Base-by-base conservation (phyloP, 192 early-diverging fungal genomes). In the Phycomyces nitens region DNA sequence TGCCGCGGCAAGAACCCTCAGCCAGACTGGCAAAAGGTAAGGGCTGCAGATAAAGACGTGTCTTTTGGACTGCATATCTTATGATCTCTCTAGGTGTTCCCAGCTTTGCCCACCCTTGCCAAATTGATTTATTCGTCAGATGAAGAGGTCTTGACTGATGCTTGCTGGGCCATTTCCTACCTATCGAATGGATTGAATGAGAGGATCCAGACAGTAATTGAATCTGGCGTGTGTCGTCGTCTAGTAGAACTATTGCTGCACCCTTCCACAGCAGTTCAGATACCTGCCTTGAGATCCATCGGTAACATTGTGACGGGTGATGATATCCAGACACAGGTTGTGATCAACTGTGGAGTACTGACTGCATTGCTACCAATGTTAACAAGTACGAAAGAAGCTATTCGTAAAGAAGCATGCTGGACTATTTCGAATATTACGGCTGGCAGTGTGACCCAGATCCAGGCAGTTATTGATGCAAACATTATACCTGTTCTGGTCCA, bases 291-390 rank as follows among this genome's bases (percentile, higher is more conserved):
- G 14, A 73, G 88, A 15, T 86, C 88, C 6, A 76, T 90, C 51
- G 88, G 89, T 23, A 92, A 92, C 68, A 92, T 92, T 72, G 89
- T 90, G 14, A 88, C 90, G 51, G 90, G 90, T n/a, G 87, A 90
- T 54, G 89, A 92, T 56, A 50, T 83, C 11, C 90, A 92, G 62
- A 90, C 87, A 40, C 89, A 92, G 65, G 82, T 88, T 4, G 75
- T 91, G 20, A 69, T 92, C 68, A 83, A 87, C 65, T 86, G 82
- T 47, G 84, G 81, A 34, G 78, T 76, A n/a, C 65, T 92, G 14
- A 61, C 68, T 8, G 82, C 84, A 16, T 71, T 92, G 3, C 66
- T 72, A 14, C 59, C 68, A 1, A 71, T 92, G 18, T 65, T 92
- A 3, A 65, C 27, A 27, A 73, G 62, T 40, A 41, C 44, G 14